Conservation (phyloP, 176 grass and related monocot genomes). For the Musa itinerans region DNA sequence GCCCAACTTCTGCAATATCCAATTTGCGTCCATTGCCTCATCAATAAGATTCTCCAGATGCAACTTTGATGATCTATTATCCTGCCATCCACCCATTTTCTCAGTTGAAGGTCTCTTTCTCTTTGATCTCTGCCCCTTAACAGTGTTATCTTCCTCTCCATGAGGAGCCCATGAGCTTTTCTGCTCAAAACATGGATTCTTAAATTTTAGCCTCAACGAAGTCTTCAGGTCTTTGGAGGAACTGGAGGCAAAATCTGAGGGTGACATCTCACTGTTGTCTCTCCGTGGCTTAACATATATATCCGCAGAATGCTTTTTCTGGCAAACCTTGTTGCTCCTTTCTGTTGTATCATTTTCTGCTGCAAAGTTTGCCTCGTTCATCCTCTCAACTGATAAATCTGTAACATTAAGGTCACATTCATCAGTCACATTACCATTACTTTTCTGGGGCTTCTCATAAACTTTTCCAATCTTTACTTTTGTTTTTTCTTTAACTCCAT, state of each 20-base stretch:
- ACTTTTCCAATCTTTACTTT: conserved; percentile 50
- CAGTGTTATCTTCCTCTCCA: conserved; percentile 60
- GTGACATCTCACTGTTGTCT: conserved; percentile 19
- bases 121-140: conserved; percentile 96
- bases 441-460: conserved; percentile 37
- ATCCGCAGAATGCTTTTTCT: conserved; percentile 35
- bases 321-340: conserved; percentile 36
- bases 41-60: conserved; percentile 33
- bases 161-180: conserved; percentile 47
- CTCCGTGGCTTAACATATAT: conserved; percentile 26
- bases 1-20: conserved; percentile 84
- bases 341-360: conserved; percentile 43
- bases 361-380: conserved; percentile 9
- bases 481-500: conserved; percentile 31
- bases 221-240: conserved; percentile 59
- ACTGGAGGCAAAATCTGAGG: conserved; percentile 27
- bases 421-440: conserved; percentile 38
- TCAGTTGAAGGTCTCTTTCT: conserved; percentile 75
- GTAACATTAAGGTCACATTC: conserved; percentile 7
- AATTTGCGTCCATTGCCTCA: conserved; percentile 64
- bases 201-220: conserved; percentile 93
- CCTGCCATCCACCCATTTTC: conserved; percentile 39
- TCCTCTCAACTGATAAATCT: background rate
- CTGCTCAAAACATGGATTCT: conserved; percentile 82
- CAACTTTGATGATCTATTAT: conserved; percentile 28